Conservation (phyloP, 345 rosid species). For the Citrus unshiu region DNA sequence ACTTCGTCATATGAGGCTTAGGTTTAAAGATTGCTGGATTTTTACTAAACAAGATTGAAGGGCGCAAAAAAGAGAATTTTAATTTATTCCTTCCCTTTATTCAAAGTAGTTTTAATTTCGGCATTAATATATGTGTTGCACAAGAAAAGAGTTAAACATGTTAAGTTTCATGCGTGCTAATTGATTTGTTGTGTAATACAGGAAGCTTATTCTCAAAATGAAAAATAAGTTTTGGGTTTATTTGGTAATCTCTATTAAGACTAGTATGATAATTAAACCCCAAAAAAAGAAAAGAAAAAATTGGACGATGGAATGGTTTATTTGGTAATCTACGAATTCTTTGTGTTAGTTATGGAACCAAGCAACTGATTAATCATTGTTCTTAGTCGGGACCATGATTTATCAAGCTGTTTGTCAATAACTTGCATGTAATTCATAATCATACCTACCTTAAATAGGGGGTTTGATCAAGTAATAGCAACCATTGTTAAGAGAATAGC, state of each 20-base stretch:
- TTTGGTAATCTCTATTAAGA: not conserved
- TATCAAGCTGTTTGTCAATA: not conserved
- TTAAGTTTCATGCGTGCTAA: too few relatives aligned
- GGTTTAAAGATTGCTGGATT: not conserved
- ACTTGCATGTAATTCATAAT: not conserved
- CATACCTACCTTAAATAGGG: not conserved
- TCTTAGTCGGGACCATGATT: not conserved
- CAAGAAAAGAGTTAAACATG: too few relatives aligned
- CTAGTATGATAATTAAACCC: not conserved
- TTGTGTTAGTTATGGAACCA: not conserved
- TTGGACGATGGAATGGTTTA: not conserved
- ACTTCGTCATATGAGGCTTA: not conserved
- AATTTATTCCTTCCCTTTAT: too few relatives aligned
- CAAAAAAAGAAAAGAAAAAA: too few relatives aligned
- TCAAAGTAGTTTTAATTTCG: too few relatives aligned
- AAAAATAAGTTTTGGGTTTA: not conserved
- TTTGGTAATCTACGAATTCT: not conserved
- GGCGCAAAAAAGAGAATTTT: not conserved
- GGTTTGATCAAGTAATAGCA: not conserved
- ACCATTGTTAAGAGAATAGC: not conserved
- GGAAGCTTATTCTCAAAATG: not conserved
- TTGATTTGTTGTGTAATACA: too few relatives aligned
- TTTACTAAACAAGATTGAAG: not conserved
- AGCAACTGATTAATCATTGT: not conserved
- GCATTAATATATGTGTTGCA: too few relatives aligned